Base-by-base conservation (phyloP, 768 basidiomycete genomes). In the Rhizopogon vinicolor region DNA sequence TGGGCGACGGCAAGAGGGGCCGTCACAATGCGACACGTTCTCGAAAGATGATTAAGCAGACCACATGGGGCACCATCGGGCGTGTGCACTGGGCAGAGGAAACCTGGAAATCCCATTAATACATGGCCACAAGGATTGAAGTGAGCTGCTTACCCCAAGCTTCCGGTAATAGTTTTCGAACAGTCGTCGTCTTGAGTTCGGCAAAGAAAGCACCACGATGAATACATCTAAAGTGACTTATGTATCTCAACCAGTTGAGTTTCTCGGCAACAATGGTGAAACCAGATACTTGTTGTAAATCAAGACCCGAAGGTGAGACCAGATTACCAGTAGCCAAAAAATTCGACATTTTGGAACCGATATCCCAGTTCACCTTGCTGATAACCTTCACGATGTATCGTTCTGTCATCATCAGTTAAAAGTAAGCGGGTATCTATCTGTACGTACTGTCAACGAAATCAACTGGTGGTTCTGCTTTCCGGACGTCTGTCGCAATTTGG, bases 201-300 rank as follows among this genome's bases (percentile, higher is more conserved):
- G 95, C 91, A 68, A 99, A 99, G 83, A 99, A 99, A 39, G 97
- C 94, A 69, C 97, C 97, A 73, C 97, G 91, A 74, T 99, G 97
- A 31, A 99, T 93, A 70, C 91, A 97, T 55, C 97, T 82, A 40
- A 99, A 99, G 74, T 99, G 97, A 66, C 90, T 91, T 71, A 99
- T 93, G 71, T 98, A 99, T 39, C 97, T 93, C 62, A 91, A 87
- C 85, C 97, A 99, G 71, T 99, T 99, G 57, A 99, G 79, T 72
- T 98, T 98, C 75, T 99, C 97, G 5, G 95, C 97, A 35, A 98
- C 90, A 62, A 99, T 97, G 1, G 97, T 98, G 73, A 96, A 98
- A n/a, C 97, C 97, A 16, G 94, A 89, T 0, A 95, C 88, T 71
- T 99, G 97, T 69, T 98, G 96, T 14, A 99, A 76, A 73, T 98